Evolutionary conservation across 495 filamentous ascomycete genomes (phyloP).

Genomic region (Daldinia loculata): DNA sequence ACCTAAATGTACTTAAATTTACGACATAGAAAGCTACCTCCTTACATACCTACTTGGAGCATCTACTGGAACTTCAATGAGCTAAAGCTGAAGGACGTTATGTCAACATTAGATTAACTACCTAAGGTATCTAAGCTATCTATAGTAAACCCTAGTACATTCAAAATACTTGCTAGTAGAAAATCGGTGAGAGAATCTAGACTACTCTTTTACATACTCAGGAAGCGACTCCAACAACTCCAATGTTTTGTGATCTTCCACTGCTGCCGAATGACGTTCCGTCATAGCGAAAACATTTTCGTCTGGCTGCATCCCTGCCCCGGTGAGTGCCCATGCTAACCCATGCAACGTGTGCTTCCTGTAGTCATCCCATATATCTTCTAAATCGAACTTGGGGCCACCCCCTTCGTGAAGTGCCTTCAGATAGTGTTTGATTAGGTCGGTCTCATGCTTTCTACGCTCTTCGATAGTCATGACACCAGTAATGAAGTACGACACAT

Average conservation of each 20-base stretch:
- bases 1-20: too few species aligned
- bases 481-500: constrained; percentile 20
- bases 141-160: background rate
- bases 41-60: too few species aligned
- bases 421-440: constrained; percentile 10
- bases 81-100: too few species aligned
- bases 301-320: constrained; percentile 22
- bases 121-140: too few species aligned
- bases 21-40: too few species aligned
- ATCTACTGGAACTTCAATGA: too few species aligned
- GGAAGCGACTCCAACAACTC: constrained; percentile 18
- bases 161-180: background rate
- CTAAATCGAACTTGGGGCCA: constrained; percentile 15
- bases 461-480: constrained; percentile 17
- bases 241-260: constrained; percentile 18
- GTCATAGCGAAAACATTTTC: constrained; percentile 23
- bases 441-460: constrained; percentile 13
- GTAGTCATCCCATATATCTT: constrained; percentile 28
- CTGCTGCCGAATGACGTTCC: constrained; percentile 14
- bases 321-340: constrained; percentile 16
- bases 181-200: background rate
- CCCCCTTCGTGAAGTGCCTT: constrained; percentile 3
- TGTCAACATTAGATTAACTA: too few species aligned
- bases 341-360: constrained; percentile 22
- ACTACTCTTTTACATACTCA: constrained; percentile 10